Evolutionary conservation across 164 flowering plant species (phyloP).

Genomic region (Cinnamomum chago): DNA sequence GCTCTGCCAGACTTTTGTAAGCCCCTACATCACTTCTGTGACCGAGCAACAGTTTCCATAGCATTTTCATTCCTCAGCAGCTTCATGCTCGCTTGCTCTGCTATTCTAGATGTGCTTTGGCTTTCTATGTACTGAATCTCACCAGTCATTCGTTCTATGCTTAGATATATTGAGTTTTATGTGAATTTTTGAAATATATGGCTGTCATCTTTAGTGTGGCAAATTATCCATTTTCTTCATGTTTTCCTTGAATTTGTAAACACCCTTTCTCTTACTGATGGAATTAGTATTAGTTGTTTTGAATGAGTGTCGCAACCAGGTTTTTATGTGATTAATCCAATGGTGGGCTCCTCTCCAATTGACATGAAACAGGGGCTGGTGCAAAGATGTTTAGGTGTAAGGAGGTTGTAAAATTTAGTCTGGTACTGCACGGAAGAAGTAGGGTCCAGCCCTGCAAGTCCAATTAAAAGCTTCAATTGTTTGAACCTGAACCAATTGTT

Average conservation of each 20-base stretch:
- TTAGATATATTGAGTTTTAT: not conserved
- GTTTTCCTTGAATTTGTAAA: not conserved
- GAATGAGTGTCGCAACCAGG: no score
- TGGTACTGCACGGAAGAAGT: no score
- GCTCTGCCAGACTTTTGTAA: slow-evolving; percentile 81
- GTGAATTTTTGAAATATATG: slow-evolving; percentile 4
- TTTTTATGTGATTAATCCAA: no score
- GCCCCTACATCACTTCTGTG: slow-evolving; percentile 67
- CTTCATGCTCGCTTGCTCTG: slow-evolving; percentile 58
- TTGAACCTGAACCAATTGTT: no score
- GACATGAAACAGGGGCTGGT: no score
- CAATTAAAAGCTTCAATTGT: no score
- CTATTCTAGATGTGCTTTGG: slow-evolving; percentile 64
- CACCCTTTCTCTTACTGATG: not conserved
- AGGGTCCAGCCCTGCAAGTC: no score
- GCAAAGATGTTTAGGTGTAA: no score
- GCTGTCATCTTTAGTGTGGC: not conserved
- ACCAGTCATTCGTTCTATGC: not conserved
- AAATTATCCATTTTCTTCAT: not conserved
- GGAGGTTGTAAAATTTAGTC: no score
- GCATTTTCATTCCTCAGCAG: slow-evolving; percentile 67
- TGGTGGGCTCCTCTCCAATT: no score
- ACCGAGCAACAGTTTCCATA: slow-evolving; percentile 63
- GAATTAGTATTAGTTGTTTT: not conserved
- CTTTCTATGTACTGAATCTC: slow-evolving; percentile 42